Conservation (phyloP, 2,329 filamentous ascomycete genomes). For the Rhynchosporium agropyri region DNA sequence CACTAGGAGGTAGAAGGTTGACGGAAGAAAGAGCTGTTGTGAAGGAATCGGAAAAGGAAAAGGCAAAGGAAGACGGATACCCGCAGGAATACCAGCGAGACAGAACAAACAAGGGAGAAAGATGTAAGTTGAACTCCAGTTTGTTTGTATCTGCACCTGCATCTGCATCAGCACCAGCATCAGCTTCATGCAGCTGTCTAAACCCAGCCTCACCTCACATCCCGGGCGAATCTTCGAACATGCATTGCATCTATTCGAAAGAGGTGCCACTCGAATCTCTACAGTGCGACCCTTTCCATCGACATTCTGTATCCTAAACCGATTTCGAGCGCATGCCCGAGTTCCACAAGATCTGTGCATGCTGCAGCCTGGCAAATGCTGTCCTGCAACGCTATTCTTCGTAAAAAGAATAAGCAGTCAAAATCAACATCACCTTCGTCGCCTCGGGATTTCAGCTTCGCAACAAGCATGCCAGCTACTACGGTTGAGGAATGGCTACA, state of each 20-base stretch:
- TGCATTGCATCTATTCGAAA: conserved; percentile 12
- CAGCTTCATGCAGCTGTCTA: neutral
- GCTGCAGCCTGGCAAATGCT: conserved; percentile 41
- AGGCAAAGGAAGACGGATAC: conserved; percentile 21
- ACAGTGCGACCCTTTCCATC: conserved; percentile 17
- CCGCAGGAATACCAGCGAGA: conserved; percentile 21
- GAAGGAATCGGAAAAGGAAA: neutral
- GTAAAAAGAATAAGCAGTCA: conserved; percentile 25
- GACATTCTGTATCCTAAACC: conserved; percentile 17
- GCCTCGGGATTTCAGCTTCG: conserved; percentile 14
- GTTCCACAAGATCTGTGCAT: conserved; percentile 41
- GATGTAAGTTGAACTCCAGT: conserved; percentile 14
- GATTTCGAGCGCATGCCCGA: conserved; percentile 22
- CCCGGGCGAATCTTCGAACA: conserved; percentile 20
- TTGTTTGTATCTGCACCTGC: conserved; percentile 9
- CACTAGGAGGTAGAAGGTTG: conserved; percentile 41
- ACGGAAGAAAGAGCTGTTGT: conserved; percentile 34
- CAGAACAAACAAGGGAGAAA: conserved; percentile 12
- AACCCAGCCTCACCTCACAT: neutral
- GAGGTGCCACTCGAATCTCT: conserved; percentile 33
- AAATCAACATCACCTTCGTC: conserved; percentile 28
- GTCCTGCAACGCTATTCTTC: conserved; percentile 38
- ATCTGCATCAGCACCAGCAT: neutral
- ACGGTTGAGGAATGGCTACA: conserved; percentile 42
- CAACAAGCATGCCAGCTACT: conserved; percentile 40